Conservation (phyloP, 164 flowering plant genomes). For the Vitis amurensis region DNA sequence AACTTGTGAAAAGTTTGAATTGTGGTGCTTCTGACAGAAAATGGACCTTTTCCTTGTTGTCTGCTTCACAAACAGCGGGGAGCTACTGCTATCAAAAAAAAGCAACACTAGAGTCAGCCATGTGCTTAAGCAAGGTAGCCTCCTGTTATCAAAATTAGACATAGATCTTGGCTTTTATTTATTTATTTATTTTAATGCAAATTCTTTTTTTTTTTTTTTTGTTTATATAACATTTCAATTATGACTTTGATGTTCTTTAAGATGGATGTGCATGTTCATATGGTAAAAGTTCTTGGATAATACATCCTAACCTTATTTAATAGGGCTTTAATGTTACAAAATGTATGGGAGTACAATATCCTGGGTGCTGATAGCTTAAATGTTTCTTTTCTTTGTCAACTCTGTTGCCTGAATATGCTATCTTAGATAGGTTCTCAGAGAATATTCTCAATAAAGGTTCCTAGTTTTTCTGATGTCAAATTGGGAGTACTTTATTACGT, state of each 20-base stretch:
- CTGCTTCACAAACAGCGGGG: slow-evolving; percentile 1
- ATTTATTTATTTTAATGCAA: too few species aligned
- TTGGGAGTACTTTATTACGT: slow-evolving; percentile 1
- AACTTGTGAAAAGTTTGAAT: slow-evolving; percentile 15
- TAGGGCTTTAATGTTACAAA: too few species aligned
- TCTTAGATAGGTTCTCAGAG: neutral
- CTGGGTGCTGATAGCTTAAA: neutral
- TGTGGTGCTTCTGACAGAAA: slow-evolving; percentile 11
- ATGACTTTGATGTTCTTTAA: neutral
- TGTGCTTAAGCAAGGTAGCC: neutral
- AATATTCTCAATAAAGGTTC: slow-evolving; percentile 12
- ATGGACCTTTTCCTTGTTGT: slow-evolving; percentile 3
- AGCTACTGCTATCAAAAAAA: slow-evolving; percentile 4
- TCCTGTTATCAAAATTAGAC: neutral
- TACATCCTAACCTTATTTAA: neutral
- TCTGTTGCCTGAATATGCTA: neutral
- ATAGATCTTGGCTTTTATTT: neutral
- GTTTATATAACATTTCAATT: neutral
- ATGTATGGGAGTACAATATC: too few species aligned
- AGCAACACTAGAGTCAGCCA: slow-evolving; percentile 1
- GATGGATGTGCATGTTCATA: too few species aligned
- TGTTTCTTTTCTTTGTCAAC: neutral
- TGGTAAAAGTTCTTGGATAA: neutral
- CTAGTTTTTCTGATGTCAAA: neutral
- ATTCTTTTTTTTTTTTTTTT: neutral